Evolutionary conservation across 2,329 filamentous ascomycete species (phyloP), one percentile per base, ranked within the genome.

Genomic region (Monosporascus sp.): DNA sequence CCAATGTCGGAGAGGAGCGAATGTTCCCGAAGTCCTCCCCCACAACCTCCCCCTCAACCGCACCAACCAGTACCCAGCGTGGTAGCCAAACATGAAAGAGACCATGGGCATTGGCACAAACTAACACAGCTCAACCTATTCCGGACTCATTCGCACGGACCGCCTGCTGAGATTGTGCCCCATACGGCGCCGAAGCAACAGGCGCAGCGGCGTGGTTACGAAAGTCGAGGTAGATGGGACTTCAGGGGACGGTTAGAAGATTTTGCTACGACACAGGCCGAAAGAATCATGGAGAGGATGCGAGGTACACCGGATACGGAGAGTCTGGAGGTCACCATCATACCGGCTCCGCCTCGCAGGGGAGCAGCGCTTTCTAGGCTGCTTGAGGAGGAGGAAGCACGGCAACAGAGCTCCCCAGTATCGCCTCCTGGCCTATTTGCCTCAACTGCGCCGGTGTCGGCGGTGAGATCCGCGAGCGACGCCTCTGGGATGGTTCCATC

Each of bases 211-310:
- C 61, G 59, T 20, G 58, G 64, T 44, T 64, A 66, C 41, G 66
- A 71, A 20, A 63, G 56, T 36, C 48, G 63, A 43, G 65, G 63
- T 36, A 64, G 75, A 43, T 86, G 83, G 83, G 82, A 85, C 61
- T 61, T 86, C 9, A 76, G 76, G 36, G 73, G 72, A 9, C 76
- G 82, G 16, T 64, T 86, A 1, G 84, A 87, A 55, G 79, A 84
- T 48, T 86, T 86, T 60, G 82, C 83, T 1, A 81, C 75, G 1
- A 77, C 74, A 7, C 82, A 86, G 56, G 84, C 82, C 1, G 83
- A 86, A 57, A 80, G 75, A 63, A 66, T 86, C 6, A 73, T 82
- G 9, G 83, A 86, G 52, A 77, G 73, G 53, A 74, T 84, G 47
- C 73, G 78, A 11, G 77, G 82, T 9, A 77, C 76, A 0, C 74